Evolutionary conservation across 176 grass and related monocot species (phyloP).

Genomic region (Olyra latifolia): DNA sequence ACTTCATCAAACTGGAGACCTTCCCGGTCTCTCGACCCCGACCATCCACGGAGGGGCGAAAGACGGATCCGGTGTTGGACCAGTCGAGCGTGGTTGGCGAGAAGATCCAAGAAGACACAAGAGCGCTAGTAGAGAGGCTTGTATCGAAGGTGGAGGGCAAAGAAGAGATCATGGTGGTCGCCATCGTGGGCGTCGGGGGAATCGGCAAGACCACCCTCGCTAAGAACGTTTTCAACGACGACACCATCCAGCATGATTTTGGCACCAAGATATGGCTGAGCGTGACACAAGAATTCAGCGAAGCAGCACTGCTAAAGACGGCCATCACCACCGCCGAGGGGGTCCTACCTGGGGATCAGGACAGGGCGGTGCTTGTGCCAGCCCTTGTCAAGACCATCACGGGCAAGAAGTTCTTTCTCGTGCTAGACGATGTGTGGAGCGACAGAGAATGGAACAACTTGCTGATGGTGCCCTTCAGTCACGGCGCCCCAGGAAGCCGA

Average conservation of each 20-base stretch:
- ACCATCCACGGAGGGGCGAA: no score
- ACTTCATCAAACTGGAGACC: not conserved
- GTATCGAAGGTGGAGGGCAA: not conserved
- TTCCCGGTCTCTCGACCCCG: no score
- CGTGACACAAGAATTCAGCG: no score
- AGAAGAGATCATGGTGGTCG: not conserved
- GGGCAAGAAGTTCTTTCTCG: constrained; percentile 23
- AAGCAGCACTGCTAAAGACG: no score
- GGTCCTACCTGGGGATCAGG: not conserved
- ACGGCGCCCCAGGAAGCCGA: not conserved
- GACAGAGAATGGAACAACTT: not conserved
- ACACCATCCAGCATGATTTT: not conserved
- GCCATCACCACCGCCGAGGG: no score
- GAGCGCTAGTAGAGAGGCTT: constrained; percentile 8
- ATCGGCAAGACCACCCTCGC: constrained; percentile 41
- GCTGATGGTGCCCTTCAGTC: not conserved
- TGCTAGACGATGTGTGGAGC: constrained; percentile 43
- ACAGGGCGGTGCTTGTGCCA: no score
- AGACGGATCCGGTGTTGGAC: not conserved
- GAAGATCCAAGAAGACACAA: constrained; percentile 18
- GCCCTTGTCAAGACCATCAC: not conserved
- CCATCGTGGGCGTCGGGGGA: constrained; percentile 21
- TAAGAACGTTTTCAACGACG: constrained; percentile 14
- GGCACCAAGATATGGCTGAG: no score
- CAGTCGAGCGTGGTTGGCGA: not conserved